Conservation (phyloP, 352 stramenopile species). For the Phytophthora citrophthora region DNA sequence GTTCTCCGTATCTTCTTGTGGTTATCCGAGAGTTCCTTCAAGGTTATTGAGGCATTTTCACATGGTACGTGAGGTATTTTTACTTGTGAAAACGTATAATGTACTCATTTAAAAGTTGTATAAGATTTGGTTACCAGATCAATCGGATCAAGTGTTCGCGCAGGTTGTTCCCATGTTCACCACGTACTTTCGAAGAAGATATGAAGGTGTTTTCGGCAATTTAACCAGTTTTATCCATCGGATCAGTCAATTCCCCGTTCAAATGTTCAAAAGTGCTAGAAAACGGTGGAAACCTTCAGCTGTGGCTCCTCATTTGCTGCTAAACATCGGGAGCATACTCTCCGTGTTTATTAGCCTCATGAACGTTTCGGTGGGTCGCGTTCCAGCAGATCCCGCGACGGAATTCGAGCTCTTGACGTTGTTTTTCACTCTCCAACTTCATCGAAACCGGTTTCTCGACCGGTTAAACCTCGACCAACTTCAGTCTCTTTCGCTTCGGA, state of each 20-base stretch:
- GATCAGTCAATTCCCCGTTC: conserved; percentile 48
- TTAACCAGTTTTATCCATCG: conserved; percentile 26
- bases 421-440: conserved; percentile 47
- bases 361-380: conserved; percentile 39
- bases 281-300: conserved; percentile 39
- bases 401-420: conserved; percentile 55
- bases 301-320: conserved; percentile 43
- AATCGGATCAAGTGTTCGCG: conserved; percentile 43
- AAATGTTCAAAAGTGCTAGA: conserved; percentile 41
- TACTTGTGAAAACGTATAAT: too few relatives aligned
- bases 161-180: conserved; percentile 52
- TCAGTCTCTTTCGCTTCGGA: conserved; percentile 20
- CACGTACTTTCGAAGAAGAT: conserved; percentile 39
- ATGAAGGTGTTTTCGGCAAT: conserved; percentile 29
- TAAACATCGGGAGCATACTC: conserved; percentile 52
- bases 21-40: conserved; percentile 41
- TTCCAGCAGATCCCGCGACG: conserved; percentile 15
- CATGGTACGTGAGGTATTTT: conserved; percentile 36
- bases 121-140: conserved; percentile 55
- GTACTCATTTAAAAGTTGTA: not conserved
- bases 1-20: conserved; percentile 55
- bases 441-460: conserved; percentile 41
- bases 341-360: conserved; percentile 56
- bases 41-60: conserved; percentile 74
- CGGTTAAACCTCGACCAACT: conserved; percentile 19